Evolutionary conservation across 371 early-diverging fungal genomes (phyloP).

Genomic region (Coemansia linderi): DNA sequence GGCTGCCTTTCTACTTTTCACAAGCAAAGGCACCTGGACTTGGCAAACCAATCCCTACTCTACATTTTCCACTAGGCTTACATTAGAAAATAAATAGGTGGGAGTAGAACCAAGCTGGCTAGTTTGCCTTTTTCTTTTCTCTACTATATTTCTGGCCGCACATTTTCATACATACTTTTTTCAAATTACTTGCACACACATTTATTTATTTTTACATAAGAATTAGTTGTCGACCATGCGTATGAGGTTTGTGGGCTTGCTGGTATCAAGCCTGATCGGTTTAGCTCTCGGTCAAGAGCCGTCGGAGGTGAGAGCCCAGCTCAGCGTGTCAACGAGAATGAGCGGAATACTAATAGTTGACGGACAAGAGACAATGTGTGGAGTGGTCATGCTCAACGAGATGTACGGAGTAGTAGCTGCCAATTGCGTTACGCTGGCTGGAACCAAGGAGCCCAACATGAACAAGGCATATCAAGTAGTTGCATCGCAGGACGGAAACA

Average conservation of each 20-base stretch:
- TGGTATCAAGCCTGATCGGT: background rate
- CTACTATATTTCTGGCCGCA: background rate
- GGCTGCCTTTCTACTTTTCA: background rate
- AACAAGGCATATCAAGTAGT: background rate
- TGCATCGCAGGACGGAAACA: background rate
- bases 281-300: background rate
- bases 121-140: background rate
- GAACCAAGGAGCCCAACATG: background rate
- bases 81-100: background rate
- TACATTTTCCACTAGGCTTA: background rate
- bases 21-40: slow-evolving; percentile 3
- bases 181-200: background rate
- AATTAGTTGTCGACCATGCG: background rate
- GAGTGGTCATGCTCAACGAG: background rate
- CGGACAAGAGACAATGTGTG: background rate
- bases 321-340: background rate
- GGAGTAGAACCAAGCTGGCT: background rate
- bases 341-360: background rate
- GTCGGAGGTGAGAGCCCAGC: background rate
- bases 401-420: background rate
- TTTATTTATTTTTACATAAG: background rate
- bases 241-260: background rate
- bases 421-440: background rate
- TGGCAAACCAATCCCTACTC: background rate
- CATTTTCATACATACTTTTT: background rate